Conservation (phyloP, 176 grass and related monocot genomes). For the Lolium perenne region DNA sequence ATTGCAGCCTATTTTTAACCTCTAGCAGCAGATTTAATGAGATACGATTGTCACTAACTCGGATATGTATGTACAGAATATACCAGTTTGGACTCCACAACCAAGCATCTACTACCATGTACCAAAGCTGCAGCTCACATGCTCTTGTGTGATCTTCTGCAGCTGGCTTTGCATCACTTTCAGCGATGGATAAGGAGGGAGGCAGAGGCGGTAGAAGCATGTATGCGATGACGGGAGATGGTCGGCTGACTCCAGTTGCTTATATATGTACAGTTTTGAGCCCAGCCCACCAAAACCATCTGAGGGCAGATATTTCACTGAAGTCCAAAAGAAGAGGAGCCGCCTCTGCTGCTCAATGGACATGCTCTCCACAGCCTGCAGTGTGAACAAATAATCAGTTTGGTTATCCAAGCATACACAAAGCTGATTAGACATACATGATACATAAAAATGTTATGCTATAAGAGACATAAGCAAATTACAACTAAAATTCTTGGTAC, state of each 20-base stretch:
- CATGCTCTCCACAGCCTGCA: conserved; percentile 85
- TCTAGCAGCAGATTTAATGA: conserved; percentile 41
- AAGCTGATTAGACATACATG: conserved; percentile 9
- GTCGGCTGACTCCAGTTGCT: conserved; percentile 63
- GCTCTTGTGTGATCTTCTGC: conserved; percentile 81
- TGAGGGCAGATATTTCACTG: conserved; percentile 82
- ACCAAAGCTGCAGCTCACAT: conserved; percentile 93
- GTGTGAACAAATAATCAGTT: conserved; percentile 27
- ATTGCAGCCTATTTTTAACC: conserved; percentile 39
- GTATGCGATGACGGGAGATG: conserved; percentile 89
- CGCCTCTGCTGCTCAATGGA: conserved; percentile 71
- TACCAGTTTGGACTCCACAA: conserved; percentile 38
- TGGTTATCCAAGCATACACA: neutral
- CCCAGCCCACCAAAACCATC: conserved; percentile 86
- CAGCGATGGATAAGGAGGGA: conserved; percentile 68
- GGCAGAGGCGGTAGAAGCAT: conserved; percentile 95
- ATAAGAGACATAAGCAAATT: neutral
- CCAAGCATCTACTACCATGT: conserved; percentile 55
- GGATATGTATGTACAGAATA: conserved; percentile 57
- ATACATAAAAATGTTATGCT: neutral
- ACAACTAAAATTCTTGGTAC: neutral
- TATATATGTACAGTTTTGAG: conserved; percentile 92
- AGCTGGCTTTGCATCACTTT: conserved; percentile 64
- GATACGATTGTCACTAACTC: conserved; percentile 40
- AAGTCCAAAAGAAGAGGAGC: conserved; percentile 97